A percentile compares a stretch with the other conserved stretches of the same genome.
Evolutionary conservation across 2,329 filamentous ascomycete species (phyloP).

Genomic region (Penicillium glabrum): DNA sequence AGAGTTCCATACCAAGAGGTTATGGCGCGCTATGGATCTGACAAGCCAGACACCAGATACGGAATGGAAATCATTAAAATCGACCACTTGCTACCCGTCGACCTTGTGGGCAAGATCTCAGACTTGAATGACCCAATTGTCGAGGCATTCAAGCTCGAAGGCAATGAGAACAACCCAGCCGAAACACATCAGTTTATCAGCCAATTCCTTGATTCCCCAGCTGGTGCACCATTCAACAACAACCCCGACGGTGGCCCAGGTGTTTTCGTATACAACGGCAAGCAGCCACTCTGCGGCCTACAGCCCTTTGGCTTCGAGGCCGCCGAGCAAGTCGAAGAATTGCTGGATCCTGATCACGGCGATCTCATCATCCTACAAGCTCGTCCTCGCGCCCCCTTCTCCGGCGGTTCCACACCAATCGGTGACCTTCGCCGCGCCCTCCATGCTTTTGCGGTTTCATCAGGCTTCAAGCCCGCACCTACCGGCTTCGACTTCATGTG

Average conservation of each 20-base stretch:
- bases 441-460: constrained; percentile 67
- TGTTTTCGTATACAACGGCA: constrained; percentile 71
- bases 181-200: constrained; percentile 63
- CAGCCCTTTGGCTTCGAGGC: constrained; percentile 75
- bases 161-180: constrained; percentile 48
- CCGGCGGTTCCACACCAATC: constrained; percentile 70
- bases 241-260: constrained; percentile 79
- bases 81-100: constrained; percentile 60
- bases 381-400: constrained; percentile 62
- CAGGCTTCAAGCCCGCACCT: constrained; percentile 54
- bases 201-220: constrained; percentile 68
- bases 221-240: constrained; percentile 58
- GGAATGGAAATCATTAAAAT: constrained; percentile 66
- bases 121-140: constrained; percentile 67
- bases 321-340: constrained; percentile 57
- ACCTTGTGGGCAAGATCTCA: constrained; percentile 75
- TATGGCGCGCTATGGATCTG: constrained; percentile 79
- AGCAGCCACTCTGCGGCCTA: constrained; percentile 73
- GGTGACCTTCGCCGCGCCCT: constrained; percentile 72
- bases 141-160: constrained; percentile 68
- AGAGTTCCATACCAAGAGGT: constrained; percentile 71
- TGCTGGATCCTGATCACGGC: constrained; percentile 62
- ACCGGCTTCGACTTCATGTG: constrained; percentile 70
- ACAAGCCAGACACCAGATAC: constrained; percentile 88
- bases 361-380: constrained; percentile 83